Conservation (phyloP, 345 rosid genomes). For the Eutrema yunnanense region DNA sequence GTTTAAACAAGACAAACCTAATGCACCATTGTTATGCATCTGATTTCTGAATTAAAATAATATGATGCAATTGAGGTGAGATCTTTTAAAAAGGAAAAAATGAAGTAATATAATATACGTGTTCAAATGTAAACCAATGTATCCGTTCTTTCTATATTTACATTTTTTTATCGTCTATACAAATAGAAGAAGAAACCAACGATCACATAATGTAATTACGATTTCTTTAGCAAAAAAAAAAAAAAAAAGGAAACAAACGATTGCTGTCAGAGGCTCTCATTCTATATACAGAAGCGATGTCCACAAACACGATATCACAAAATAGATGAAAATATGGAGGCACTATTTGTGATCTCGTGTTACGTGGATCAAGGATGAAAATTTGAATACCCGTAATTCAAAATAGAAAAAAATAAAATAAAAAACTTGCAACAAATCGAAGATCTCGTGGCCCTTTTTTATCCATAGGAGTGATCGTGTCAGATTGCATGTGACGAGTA, state of each 20-base stretch:
- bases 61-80: background rate
- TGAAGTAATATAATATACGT: background rate
- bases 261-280: background rate
- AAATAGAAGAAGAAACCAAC: background rate
- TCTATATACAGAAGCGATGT: background rate
- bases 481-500: constrained; percentile 25
- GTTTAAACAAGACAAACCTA: background rate
- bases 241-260: background rate
- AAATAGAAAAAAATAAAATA: background rate
- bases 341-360: too few species aligned
- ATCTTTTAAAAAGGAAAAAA: background rate
- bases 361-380: background rate
- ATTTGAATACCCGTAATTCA: background rate
- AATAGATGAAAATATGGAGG: too few species aligned
- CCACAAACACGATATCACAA: too few species aligned
- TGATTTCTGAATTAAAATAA: background rate
- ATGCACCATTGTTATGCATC: background rate
- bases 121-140: background rate
- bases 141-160: background rate
- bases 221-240: too few species aligned
- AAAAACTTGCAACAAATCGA: background rate
- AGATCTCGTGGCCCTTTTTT: constrained; percentile 20
- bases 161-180: background rate
- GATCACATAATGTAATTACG: too few species aligned
- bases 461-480: constrained; percentile 16